Evolutionary conservation across 306 rosid genomes (phyloP), one percentile per base, ranked within the genome.

Genomic region (Vigna nakashimae): DNA sequence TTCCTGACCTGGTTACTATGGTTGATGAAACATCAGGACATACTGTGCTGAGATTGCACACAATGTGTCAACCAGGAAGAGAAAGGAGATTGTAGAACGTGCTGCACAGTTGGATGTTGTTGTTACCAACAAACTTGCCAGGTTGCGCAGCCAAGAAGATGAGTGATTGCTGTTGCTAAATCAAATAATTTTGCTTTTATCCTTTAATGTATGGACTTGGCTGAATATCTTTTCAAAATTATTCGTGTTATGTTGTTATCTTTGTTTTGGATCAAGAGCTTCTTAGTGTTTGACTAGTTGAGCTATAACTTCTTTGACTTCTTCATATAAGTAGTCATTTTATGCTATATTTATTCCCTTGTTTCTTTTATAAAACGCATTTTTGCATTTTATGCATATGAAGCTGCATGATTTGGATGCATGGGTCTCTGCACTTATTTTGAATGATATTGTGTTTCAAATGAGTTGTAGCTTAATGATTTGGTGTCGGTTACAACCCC

Each of bases 81-180:
- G 96, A 36, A 89, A 91, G 88, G 91, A 87, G 71, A 91, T 91
- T 6, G 96, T 91, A 2, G 93, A 91, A 64, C 83, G 96, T 42
- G 96, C 96, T 4, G 88, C 93, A 1, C 96, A 91, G 83, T 83
- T 91, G 88, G 96, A 91, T 73, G 82, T 89, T 82, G 96, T 89
- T 77, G 91, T 91, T 22, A 89, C 96, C 81, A 91, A 91, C 90
- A 86, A 80, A 57, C 71, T 84, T 24, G 91, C 96, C 38, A 87
- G 96, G 93, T 65, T 91, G 85, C 90, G 91, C 48, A 91, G 96
- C 82, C 96, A 91, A 84, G 96, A 91, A 74, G 92, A 89, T 4
- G 93, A 89, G 82, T 91, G 69, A 87, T 74, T 51, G 65, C n/a
- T 12, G 24, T 78, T 73, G 28, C 56, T 34, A 6, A 62, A 22